Conservation (phyloP, 495 filamentous ascomycete genomes). For the Arthonia radiata region DNA sequence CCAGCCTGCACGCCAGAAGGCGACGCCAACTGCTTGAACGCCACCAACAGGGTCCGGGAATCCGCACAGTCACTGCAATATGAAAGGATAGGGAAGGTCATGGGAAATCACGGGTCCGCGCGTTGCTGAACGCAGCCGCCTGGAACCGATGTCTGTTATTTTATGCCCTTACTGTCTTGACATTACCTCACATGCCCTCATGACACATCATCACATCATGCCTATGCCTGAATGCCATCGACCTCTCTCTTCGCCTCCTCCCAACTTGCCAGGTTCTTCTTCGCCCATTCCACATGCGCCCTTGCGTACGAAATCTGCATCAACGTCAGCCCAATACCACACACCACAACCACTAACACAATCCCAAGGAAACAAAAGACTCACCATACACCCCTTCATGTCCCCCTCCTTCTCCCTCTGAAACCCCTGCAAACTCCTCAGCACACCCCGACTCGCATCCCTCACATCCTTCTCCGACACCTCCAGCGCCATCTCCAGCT, state of each 20-base stretch:
- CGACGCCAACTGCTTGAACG: too few species aligned
- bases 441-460: conserved; percentile 62
- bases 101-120: too few species aligned
- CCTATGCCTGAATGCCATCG: conserved; percentile 63
- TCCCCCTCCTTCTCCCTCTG: conserved; percentile 88
- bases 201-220: too few species aligned
- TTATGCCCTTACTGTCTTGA: too few species aligned
- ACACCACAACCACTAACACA: conserved; percentile 5
- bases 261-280: conserved; percentile 88
- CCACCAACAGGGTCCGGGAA: too few species aligned
- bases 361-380: conserved; percentile 12
- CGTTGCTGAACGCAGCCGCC: too few species aligned
- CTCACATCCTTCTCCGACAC: conserved; percentile 76
- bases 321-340: conserved; percentile 2
- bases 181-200: too few species aligned
- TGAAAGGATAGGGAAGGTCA: too few species aligned
- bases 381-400: conserved; percentile 82
- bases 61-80: too few species aligned
- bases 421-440: conserved; percentile 77
- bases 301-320: conserved; percentile 73
- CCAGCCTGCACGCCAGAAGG: too few species aligned
- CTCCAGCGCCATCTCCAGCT: conserved; percentile 72
- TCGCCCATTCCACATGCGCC: conserved; percentile 95
- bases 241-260: conserved; percentile 86
- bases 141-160: too few species aligned